Evolutionary conservation across 2,329 filamentous ascomycete genomes (phyloP).

Genomic region (Aspergillus chevalieri): DNA sequence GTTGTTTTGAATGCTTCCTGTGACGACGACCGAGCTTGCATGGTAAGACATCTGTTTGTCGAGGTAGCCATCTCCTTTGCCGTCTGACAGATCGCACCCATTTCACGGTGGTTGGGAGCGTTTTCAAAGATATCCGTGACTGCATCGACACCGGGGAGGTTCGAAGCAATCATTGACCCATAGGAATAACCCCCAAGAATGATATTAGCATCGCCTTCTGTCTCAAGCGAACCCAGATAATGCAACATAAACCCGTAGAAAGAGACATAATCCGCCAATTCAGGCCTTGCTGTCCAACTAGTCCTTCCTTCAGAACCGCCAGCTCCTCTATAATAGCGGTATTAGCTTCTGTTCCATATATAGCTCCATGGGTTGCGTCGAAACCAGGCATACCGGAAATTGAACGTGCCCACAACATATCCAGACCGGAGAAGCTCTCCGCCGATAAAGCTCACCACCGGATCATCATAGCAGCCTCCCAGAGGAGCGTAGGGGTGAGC

Average conservation of each 20-base stretch:
- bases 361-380: neutral
- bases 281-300: conserved; percentile 78
- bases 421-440: conserved; percentile 61
- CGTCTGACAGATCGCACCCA: conserved; percentile 63
- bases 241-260: conserved; percentile 72
- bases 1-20: conserved; percentile 10
- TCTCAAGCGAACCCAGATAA: conserved; percentile 59
- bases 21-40: conserved; percentile 6
- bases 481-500: conserved; percentile 89
- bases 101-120: conserved; percentile 50
- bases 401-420: conserved; percentile 79
- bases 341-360: neutral
- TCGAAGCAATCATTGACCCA: conserved; percentile 72
- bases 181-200: conserved; percentile 84
- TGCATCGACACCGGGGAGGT: conserved; percentile 55
- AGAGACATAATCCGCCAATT: conserved; percentile 75
- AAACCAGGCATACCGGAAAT: conserved; percentile 62
- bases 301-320: conserved; percentile 68
- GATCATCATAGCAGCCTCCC: conserved; percentile 79
- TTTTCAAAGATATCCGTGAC: conserved; percentile 57
- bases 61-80: conserved; percentile 60
- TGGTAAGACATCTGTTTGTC: neutral
- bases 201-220: conserved; percentile 26
- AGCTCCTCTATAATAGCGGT: conserved; percentile 57
- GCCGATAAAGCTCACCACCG: conserved; percentile 63